phyloP scores from a whole-genome alignment of 768 basidiomycete genomes.

The Russula lepida region DNA sequence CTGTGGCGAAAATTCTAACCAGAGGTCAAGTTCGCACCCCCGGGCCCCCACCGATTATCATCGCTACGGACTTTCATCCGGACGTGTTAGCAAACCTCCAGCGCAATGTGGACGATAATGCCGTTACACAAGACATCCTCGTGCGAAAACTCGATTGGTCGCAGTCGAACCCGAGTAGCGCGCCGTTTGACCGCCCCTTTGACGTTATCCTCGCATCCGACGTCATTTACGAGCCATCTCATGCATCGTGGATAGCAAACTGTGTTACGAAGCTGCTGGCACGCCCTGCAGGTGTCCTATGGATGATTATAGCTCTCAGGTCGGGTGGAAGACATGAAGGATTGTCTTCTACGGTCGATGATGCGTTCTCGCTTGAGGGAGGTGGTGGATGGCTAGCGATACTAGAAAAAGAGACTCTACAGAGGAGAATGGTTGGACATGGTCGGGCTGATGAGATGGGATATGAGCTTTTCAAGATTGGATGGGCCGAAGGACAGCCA shows the following conservation, averaged over 20 bases:
- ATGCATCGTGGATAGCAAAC: conserved; percentile 58
- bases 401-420: conserved; percentile 39
- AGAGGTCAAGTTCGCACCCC: conserved; percentile 5
- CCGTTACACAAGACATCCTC: conserved; percentile 28
- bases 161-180: conserved; percentile 28
- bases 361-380: conserved; percentile 36
- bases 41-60: conserved; percentile 30
- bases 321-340: conserved; percentile 54
- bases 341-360: conserved; percentile 47
- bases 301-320: conserved; percentile 67
- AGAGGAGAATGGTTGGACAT: conserved; percentile 42
- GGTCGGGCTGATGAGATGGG: conserved; percentile 64
- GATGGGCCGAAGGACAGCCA: conserved; percentile 39
- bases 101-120: conserved; percentile 51
- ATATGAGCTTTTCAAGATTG: conserved; percentile 63
- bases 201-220: conserved; percentile 74
- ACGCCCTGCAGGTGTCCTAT: conserved; percentile 44
- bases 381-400: conserved; percentile 34
- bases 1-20: conserved; percentile 42
- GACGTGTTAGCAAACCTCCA: conserved; percentile 63
- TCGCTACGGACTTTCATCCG: conserved; percentile 74
- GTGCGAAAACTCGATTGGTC: conserved; percentile 63
- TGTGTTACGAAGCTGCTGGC: conserved; percentile 49
- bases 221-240: conserved; percentile 64
- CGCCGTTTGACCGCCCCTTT: conserved; percentile 38